A percentile compares a stretch with the other conserved stretches of the same genome.
Evolutionary conservation across 2,329 filamentous ascomycete species (phyloP).

Genomic region (Penicillium hordei): DNA sequence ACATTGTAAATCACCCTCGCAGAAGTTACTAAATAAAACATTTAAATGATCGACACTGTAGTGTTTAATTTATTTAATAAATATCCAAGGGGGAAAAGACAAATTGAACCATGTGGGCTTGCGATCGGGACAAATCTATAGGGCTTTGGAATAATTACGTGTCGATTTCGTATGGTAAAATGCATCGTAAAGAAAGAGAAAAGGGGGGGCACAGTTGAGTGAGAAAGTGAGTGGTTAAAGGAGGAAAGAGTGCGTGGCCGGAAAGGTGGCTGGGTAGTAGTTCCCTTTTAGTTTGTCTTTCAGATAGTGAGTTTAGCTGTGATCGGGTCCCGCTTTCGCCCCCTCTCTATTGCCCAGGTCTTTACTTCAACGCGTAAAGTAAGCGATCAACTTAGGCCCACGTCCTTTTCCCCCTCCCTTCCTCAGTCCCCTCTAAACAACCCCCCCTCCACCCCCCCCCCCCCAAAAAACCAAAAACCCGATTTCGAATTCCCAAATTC

Average conservation of each 20-base stretch:
- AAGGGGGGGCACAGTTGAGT: conserved; percentile 7
- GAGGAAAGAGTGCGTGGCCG: conserved; percentile 27
- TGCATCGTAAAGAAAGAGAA: conserved; percentile 2
- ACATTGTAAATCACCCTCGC: conserved; percentile 8
- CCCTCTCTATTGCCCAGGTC: conserved; percentile 13
- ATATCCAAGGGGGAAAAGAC: not conserved
- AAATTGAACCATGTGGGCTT: conserved; percentile 15
- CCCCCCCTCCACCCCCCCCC: conserved; percentile 11
- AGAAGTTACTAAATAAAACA: not conserved
- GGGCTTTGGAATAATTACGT: conserved; percentile 17
- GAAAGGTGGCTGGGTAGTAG: conserved; percentile 7
- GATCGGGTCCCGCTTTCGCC: conserved; percentile 22
- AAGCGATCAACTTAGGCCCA: conserved; percentile 26
- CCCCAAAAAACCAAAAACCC: conserved; percentile 15
- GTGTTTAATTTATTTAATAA: conserved; percentile 10
- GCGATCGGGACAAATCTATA: conserved; percentile 16
- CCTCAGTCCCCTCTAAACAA: conserved; percentile 12
- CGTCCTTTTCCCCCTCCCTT: conserved; percentile 16
- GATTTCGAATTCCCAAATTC: conserved; percentile 21
- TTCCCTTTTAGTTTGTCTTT: not conserved
- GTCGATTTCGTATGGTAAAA: conserved; percentile 24
- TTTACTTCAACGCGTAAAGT: conserved; percentile 18
- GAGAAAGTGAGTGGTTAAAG: conserved; percentile 13
- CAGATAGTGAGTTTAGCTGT: not conserved
- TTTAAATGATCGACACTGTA: conserved; percentile 9